Conservation (phyloP, 345 rosid genomes). For the Aegle marmelos region DNA sequence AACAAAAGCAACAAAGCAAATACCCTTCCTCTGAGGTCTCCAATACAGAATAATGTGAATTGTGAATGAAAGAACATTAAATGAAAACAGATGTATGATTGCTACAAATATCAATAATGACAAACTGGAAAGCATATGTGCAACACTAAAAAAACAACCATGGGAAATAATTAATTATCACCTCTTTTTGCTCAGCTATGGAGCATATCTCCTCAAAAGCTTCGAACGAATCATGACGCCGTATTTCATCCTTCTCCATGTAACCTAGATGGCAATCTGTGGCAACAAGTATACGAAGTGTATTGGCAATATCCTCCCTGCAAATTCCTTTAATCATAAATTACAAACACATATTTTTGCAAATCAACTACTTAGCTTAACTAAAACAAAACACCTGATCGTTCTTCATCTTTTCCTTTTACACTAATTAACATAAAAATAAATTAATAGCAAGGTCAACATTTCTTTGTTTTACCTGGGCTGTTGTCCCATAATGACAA, state of each 20-base stretch:
- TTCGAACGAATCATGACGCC: conserved; percentile 91
- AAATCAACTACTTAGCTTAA: background rate
- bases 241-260: conserved; percentile 96
- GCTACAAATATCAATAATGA: background rate
- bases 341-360: background rate
- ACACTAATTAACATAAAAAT: background rate
- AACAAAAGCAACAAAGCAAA: background rate
- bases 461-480: conserved; percentile 8
- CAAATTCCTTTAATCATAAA: background rate
- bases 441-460: background rate
- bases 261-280: conserved; percentile 96
- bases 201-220: conserved; percentile 95
- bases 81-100: background rate
- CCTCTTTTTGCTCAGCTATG: conserved; percentile 90
- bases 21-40: background rate
- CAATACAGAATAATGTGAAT: background rate
- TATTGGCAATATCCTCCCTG: conserved; percentile 65
- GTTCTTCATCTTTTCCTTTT: background rate
- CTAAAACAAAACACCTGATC: background rate
- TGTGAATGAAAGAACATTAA: background rate
- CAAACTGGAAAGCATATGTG: background rate
- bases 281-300: conserved; percentile 81
- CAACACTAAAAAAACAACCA: background rate
- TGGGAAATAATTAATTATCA: conserved; percentile 12
- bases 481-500: background rate